phyloP scores from a whole-genome alignment of 148 eudicot species.

The Pouteria glomerata region DNA sequence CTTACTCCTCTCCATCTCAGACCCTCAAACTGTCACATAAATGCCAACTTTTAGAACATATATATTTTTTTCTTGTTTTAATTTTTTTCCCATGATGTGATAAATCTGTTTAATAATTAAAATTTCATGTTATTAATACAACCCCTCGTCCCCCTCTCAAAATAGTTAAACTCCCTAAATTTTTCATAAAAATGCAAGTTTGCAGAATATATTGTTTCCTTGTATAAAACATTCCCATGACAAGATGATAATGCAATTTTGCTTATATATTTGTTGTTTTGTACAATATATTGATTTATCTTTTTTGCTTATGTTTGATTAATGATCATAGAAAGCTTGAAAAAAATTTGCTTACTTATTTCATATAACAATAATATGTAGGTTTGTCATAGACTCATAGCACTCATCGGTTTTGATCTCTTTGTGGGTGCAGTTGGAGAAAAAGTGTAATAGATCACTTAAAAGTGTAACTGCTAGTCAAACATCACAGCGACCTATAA shows the following conservation, averaged over 20 bases:
- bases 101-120: too few relatives aligned
- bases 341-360: background rate
- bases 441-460: conserved; percentile 55
- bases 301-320: background rate
- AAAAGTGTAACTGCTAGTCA: conserved; percentile 37
- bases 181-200: too few relatives aligned
- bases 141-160: too few relatives aligned
- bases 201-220: background rate
- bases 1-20: too few relatives aligned
- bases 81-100: too few relatives aligned
- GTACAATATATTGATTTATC: background rate
- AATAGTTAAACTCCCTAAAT: too few relatives aligned
- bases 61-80: too few relatives aligned
- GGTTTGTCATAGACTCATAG: too few relatives aligned
- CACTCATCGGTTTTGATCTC: conserved; percentile 3
- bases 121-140: too few relatives aligned
- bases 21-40: too few relatives aligned
- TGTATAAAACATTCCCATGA: background rate
- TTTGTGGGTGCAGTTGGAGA: conserved; percentile 72
- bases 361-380: too few relatives aligned
- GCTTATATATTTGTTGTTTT: background rate
- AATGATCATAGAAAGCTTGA: background rate
- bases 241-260: background rate
- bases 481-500: conserved; percentile 29
- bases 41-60: too few relatives aligned